Evolutionary conservation across 768 basidiomycete genomes (phyloP).

Genomic region (Roridomyces roridus): DNA sequence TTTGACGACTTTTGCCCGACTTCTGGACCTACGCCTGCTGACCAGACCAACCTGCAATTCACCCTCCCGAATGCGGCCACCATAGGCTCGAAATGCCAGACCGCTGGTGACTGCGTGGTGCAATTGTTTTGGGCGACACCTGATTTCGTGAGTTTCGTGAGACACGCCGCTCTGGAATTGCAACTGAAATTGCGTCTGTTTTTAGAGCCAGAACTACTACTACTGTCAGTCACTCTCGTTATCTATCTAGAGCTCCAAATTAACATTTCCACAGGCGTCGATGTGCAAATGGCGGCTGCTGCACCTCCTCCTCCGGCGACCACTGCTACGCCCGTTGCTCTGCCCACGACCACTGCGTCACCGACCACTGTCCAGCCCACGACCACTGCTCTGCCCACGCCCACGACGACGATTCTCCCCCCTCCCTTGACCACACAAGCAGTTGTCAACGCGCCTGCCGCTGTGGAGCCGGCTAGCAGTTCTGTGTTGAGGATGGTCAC

Average conservation of each 20-base stretch:
- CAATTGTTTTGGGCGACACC: constrained; percentile 26
- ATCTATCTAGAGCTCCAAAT: no score
- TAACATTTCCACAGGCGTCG: constrained; percentile 5
- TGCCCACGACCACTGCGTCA: not conserved
- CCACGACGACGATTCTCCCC: not conserved
- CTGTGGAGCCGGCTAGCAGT: not conserved
- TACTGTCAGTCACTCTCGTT: constrained; percentile 12
- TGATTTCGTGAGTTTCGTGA: constrained; percentile 13
- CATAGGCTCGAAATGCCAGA: constrained; percentile 23
- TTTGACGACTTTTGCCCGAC: constrained; percentile 26
- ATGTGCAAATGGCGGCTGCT: constrained; percentile 22
- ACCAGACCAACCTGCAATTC: constrained; percentile 22
- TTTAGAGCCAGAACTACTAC: constrained; percentile 18
- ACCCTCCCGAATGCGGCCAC: constrained; percentile 16
- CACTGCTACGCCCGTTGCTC: not conserved
- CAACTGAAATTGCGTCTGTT: no score
- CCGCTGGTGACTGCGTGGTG: constrained; percentile 20
- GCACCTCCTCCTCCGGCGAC: not conserved
- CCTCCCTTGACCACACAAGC: not conserved
- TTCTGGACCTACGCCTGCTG: constrained; percentile 15
- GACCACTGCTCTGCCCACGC: not conserved
- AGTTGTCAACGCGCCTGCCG: not conserved
- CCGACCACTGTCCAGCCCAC: not conserved
- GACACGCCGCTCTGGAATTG: no score
- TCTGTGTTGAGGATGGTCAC: constrained; percentile 8